These are phyloP conservation scores for Multifurca ochricompacta DNA, from an alignment of 768 basidiomycete genomes.

Conservation along the genomic window DNA sequence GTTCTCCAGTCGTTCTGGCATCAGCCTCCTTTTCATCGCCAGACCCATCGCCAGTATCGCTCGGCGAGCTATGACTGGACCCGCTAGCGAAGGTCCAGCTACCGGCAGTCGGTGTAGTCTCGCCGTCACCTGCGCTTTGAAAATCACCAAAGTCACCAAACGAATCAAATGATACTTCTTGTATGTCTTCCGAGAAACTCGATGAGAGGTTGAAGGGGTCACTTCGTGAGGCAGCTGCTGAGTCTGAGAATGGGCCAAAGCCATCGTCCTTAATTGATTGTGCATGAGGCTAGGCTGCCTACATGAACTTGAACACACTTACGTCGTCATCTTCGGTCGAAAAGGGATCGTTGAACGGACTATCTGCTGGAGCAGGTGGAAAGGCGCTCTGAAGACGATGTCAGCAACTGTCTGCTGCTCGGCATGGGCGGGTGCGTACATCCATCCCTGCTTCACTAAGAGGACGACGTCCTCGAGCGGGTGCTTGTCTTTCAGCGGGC, in stretches of 20 bases:
- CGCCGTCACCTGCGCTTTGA: conserved; percentile 44
- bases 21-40: conserved; percentile 14
- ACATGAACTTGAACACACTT: conserved; percentile 18
- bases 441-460: conserved; percentile 28
- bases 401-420: not conserved
- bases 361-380: conserved; percentile 12
- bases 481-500: conserved; percentile 21
- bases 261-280: conserved; percentile 39
- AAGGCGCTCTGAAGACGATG: conserved; percentile 1
- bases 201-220: conserved; percentile 48
- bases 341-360: conserved; percentile 28
- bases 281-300: not conserved
- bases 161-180: conserved; percentile 57
- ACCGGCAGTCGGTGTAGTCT: conserved; percentile 56
- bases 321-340: conserved; percentile 51
- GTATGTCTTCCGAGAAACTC: conserved; percentile 54
- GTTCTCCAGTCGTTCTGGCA: not conserved
- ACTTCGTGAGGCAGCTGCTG: conserved; percentile 38
- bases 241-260: conserved; percentile 79
- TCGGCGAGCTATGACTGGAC: conserved; percentile 19
- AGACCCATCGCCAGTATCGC: conserved; percentile 13
- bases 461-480: conserved; percentile 26
- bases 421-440: conserved; percentile 12
- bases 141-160: conserved; percentile 71
- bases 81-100: conserved; percentile 62